phyloP scores from a whole-genome alignment of 441 rosid species.

The Mallotus japonicus region DNA sequence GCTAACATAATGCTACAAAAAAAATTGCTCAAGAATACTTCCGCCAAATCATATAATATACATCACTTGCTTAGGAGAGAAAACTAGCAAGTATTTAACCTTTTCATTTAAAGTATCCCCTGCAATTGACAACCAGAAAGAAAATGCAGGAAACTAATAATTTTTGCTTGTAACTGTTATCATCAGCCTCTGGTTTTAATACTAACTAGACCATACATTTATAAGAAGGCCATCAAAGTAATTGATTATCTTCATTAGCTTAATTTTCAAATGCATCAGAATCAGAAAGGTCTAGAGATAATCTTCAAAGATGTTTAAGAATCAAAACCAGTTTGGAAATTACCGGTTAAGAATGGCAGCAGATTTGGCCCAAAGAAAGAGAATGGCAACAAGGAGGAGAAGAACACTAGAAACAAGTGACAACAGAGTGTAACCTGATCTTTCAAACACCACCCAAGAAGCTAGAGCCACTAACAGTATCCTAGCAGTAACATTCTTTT shows the following conservation, averaged over 20 bases:
- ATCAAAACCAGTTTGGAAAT: slow-evolving; percentile 6
- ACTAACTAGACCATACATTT: not conserved
- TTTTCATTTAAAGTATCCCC: not conserved
- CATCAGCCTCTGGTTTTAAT: not conserved
- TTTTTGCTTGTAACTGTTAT: too few species aligned
- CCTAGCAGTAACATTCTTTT: slow-evolving; percentile 56
- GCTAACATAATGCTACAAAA: not conserved
- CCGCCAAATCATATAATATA: too few species aligned
- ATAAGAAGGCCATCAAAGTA: not conserved
- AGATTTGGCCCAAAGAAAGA: slow-evolving; percentile 94
- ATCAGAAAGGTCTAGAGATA: not conserved
- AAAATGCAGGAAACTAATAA: not conserved
- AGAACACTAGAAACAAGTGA: slow-evolving; percentile 86
- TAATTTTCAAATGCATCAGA: not conserved
- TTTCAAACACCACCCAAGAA: slow-evolving; percentile 85
- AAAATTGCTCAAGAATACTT: not conserved
- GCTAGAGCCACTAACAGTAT: slow-evolving; percentile 64
- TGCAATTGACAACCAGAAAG: not conserved
- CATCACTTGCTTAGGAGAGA: not conserved
- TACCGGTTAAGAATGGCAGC: slow-evolving; percentile 90
- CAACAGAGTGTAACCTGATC: slow-evolving; percentile 77
- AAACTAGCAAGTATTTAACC: not conserved
- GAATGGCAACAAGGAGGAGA: slow-evolving; percentile 69
- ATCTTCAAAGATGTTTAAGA: not conserved
- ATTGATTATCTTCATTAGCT: not conserved